A percentile compares a stretch with the other conserved stretches of the same genome.
These are phyloP conservation scores for Solanum aculeatissimum DNA, from an alignment of 305 asterid species.

Conservation along the genomic window DNA sequence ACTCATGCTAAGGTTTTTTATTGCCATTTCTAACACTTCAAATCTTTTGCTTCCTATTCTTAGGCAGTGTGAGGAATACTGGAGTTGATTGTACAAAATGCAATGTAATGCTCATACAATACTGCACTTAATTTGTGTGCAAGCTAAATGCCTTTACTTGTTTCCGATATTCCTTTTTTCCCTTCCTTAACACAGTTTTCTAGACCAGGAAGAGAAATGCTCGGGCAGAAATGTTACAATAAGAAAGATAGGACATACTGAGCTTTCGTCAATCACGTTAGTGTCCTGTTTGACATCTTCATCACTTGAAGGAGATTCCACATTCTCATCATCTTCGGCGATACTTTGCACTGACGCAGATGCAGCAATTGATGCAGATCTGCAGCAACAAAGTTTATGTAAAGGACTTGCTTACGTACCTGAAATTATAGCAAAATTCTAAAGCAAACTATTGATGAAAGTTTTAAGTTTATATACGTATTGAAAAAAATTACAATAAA, in stretches of 20 bases:
- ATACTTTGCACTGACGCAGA: slow-evolving; percentile 54
- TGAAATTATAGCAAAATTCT: background rate
- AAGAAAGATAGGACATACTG: slow-evolving; percentile 36
- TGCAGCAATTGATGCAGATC: slow-evolving; percentile 75
- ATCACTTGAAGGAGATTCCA: slow-evolving; percentile 72
- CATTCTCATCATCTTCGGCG: slow-evolving; percentile 67
- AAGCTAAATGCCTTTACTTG: background rate
- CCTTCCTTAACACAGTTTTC: background rate
- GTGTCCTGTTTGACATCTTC: slow-evolving; percentile 44
- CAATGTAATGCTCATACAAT: background rate
- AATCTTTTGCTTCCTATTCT: background rate
- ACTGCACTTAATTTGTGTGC: background rate
- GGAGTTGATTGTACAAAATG: background rate
- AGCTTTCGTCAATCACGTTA: slow-evolving; percentile 51
- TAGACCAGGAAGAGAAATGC: background rate
- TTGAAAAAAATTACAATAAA: background rate
- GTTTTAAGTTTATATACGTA: background rate
- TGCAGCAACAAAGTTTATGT: slow-evolving; percentile 15
- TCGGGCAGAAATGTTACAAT: slow-evolving; percentile 1
- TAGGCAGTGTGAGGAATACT: background rate
- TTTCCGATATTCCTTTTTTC: background rate
- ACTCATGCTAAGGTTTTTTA: background rate
- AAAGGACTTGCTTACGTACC: background rate
- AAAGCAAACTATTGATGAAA: background rate
- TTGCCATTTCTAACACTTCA: background rate